phyloP scores from a whole-genome alignment of 257 asterid genomes.

The Nicotiana paniculata region DNA sequence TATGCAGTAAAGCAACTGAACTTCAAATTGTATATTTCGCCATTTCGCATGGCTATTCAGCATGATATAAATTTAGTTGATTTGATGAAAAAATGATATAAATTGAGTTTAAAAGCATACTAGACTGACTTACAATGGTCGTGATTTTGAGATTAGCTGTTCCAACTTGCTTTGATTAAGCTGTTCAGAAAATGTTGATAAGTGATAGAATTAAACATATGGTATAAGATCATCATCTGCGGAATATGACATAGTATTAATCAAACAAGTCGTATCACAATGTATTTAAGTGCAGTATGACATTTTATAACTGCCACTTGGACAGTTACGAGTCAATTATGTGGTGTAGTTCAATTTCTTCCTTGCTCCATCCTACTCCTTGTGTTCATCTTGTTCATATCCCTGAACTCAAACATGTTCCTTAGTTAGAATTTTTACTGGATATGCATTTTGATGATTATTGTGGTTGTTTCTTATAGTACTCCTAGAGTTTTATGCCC shows the following conservation, averaged over 20 bases:
- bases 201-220: neutral
- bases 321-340: neutral
- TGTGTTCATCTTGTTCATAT: neutral
- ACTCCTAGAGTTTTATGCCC: constrained; percentile 81
- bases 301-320: neutral
- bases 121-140: neutral
- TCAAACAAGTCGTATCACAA: neutral
- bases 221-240: neutral
- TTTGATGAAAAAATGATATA: neutral
- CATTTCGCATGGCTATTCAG: neutral
- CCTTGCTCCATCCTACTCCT: neutral
- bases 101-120: neutral
- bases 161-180: neutral
- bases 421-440: neutral
- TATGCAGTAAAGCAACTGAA: neutral
- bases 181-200: neutral
- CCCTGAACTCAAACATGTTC: neutral
- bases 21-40: neutral
- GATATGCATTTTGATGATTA: constrained; percentile 1
- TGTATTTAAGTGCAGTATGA: neutral
- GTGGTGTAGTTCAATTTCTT: neutral
- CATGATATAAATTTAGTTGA: neutral
- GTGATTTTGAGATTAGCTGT: neutral
- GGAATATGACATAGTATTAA: neutral
- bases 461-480: constrained; percentile 34